Percentiles rank a stretch among this genome's conserved stretches.
Evolutionary conservation across 2,329 filamentous ascomycete species (phyloP).

Genomic region (Chaetomium globosum): DNA sequence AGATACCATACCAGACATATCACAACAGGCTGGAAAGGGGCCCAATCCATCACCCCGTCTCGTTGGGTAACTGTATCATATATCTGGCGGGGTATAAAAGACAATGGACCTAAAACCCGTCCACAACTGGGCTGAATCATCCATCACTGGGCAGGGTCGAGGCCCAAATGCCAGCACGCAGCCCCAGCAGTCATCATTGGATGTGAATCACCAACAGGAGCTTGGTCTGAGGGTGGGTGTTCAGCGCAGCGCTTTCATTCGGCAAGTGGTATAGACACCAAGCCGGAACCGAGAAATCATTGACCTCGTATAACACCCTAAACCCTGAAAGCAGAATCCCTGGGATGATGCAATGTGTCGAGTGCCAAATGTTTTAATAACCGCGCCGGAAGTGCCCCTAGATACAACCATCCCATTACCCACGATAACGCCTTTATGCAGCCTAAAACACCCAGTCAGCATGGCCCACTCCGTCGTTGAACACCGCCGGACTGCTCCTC

Average conservation of each 20-base stretch:
- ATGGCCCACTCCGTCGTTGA: background rate
- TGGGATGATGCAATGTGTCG: conserved; percentile 38
- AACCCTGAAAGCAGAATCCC: conserved; percentile 38
- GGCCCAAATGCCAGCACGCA: conserved; percentile 20
- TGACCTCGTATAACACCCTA: conserved; percentile 38
- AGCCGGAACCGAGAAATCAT: conserved; percentile 37
- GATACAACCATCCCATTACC: conserved; percentile 37
- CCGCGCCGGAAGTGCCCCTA: conserved; percentile 39
- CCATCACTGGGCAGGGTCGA: conserved; percentile 19
- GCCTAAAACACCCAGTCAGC: conserved; percentile 35
- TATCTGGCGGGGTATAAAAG: conserved; percentile 27
- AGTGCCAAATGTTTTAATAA: conserved; percentile 38
- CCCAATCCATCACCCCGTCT: background rate
- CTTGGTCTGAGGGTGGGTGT: conserved; percentile 27
- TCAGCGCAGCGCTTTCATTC: conserved; percentile 38
- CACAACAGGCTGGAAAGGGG: background rate
- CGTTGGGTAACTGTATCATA: conserved; percentile 28
- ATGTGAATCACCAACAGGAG: conserved; percentile 27
- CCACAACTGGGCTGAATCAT: conserved; percentile 19
- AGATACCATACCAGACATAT: background rate
- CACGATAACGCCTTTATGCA: conserved; percentile 35
- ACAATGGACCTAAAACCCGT: conserved; percentile 17
- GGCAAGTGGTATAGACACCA: conserved; percentile 38
- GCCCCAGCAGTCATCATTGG: conserved; percentile 25
- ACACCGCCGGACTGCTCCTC: background rate